Conservation (phyloP, 208 protist species). For the Trypanosoma melophagium region DNA sequence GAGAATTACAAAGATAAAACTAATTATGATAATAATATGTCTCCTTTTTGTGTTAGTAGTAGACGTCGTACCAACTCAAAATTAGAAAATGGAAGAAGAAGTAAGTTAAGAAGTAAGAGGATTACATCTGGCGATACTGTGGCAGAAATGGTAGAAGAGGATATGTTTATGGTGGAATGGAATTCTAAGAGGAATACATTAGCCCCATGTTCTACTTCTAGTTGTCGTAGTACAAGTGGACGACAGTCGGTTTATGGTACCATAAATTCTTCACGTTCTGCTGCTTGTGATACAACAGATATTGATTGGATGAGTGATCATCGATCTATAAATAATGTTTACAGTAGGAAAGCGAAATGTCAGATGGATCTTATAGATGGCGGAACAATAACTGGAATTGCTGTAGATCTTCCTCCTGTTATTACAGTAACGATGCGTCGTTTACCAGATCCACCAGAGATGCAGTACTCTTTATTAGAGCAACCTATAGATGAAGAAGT, state of each 20-base stretch:
- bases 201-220: not conserved
- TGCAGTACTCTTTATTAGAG: conserved; percentile 61
- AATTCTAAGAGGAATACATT: not conserved
- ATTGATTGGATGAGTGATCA: conserved; percentile 11
- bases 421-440: conserved; percentile 72
- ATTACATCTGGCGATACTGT: not conserved
- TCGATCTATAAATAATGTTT: conserved; percentile 27
- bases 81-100: not conserved
- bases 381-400: conserved; percentile 69
- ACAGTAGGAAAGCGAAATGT: conserved; percentile 45
- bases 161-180: not conserved
- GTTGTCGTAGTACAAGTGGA: conserved; percentile 2
- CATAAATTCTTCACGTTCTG: not conserved
- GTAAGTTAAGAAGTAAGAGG: not conserved
- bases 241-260: not conserved
- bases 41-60: no score
- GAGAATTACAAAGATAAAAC: no score
- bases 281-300: no score
- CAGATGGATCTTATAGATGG: conserved; percentile 63
- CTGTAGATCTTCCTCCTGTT: conserved; percentile 51
- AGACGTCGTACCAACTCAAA: no score
- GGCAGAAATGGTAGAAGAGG: not conserved
- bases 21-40: no score
- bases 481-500: conserved; percentile 66
- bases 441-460: conserved; percentile 45